Percentiles rank a stretch among this genome's conserved stretches.
phyloP scores from a whole-genome alignment of 768 basidiomycete species.

The Boletus pseudo-olivaceus region DNA sequence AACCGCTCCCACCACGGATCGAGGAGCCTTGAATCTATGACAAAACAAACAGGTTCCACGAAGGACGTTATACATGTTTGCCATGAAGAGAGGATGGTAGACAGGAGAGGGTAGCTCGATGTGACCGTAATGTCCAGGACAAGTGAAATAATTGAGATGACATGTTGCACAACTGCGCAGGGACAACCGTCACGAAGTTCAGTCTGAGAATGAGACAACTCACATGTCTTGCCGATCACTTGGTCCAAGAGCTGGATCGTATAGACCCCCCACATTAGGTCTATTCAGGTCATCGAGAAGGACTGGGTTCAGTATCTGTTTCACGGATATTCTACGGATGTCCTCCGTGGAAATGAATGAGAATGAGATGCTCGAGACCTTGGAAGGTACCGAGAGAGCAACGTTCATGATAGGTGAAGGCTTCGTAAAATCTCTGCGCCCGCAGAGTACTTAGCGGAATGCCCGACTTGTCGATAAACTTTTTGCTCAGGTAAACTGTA shows the following conservation, averaged over 20 bases:
- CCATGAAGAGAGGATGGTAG: slow-evolving; percentile 95
- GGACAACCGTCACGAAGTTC: slow-evolving; percentile 3
- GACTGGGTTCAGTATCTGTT: slow-evolving; percentile 91
- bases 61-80: slow-evolving; percentile 81
- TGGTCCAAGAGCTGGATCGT: slow-evolving; percentile 94
- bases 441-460: neutral
- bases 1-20: slow-evolving; percentile 54
- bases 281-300: slow-evolving; percentile 91
- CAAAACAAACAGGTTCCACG: slow-evolving; percentile 91
- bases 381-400: slow-evolving; percentile 81
- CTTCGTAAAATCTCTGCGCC: neutral
- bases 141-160: slow-evolving; percentile 86
- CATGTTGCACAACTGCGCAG: slow-evolving; percentile 84
- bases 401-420: slow-evolving; percentile 68
- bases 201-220: slow-evolving; percentile 32
- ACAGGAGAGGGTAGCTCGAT: slow-evolving; percentile 95
- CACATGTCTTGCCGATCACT: slow-evolving; percentile 87
- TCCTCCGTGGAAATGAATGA: slow-evolving; percentile 88
- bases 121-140: slow-evolving; percentile 98
- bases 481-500: slow-evolving; percentile 6
- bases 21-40: slow-evolving; percentile 81
- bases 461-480: slow-evolving; percentile 5
- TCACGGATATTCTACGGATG: slow-evolving; percentile 91
- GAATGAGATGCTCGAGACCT: slow-evolving; percentile 83
- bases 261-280: slow-evolving; percentile 89